These are phyloP conservation scores for Polygonum maritimum DNA, from an alignment of 148 eudicot genomes.

Conservation along the genomic window DNA sequence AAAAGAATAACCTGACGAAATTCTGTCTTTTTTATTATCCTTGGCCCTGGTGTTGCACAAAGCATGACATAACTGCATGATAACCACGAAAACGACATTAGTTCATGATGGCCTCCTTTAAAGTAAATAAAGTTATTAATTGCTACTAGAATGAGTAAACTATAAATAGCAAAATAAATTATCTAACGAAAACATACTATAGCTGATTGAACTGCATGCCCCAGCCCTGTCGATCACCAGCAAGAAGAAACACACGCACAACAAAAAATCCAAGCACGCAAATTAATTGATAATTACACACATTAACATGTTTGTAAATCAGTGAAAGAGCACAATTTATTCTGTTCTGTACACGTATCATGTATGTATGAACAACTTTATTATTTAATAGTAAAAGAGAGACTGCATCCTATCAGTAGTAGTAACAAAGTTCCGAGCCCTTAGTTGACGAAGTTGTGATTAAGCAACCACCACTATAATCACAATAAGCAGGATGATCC, in stretches of 20 bases:
- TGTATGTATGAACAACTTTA: neutral
- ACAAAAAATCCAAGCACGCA: neutral
- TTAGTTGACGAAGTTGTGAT: neutral
- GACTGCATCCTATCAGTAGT: neutral
- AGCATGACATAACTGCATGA: constrained; percentile 7
- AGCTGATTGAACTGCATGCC: neutral
- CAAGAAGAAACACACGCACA: neutral
- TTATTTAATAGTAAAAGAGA: constrained; percentile 2
- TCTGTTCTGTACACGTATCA: constrained; percentile 9
- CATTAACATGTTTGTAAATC: neutral
- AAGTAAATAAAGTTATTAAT: neutral
- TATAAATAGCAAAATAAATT: neutral
- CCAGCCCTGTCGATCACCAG: neutral
- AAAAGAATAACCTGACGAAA: neutral
- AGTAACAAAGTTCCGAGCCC: neutral
- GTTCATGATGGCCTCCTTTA: neutral
- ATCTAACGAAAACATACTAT: neutral
- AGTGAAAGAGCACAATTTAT: neutral
- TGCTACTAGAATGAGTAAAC: neutral
- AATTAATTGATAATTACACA: neutral
- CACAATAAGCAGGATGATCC: constrained; percentile 34
- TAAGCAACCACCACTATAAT: constrained; percentile 20
- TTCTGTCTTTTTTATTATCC: neutral
- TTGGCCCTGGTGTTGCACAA: constrained; percentile 6
- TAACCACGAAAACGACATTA: neutral